phyloP scores from a whole-genome alignment of 2,329 filamentous ascomycete genomes.

The Hypoxylon sp. region DNA sequence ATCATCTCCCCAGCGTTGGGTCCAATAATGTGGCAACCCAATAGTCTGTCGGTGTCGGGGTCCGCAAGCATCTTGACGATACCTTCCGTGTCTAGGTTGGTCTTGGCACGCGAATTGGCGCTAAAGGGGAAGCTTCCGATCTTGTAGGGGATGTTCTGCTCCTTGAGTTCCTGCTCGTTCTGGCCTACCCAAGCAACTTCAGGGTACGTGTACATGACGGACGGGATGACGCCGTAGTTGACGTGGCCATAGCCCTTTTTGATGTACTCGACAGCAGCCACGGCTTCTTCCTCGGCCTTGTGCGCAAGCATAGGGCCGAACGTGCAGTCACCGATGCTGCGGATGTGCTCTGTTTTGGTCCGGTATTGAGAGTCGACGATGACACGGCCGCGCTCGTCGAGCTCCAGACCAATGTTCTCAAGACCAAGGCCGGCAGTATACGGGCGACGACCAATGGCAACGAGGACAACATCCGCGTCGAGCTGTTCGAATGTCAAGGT shows the following conservation, averaged over 20 bases:
- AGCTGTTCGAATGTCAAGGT: slow-evolving; percentile 64
- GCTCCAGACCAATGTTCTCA: slow-evolving; percentile 92
- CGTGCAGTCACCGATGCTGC: slow-evolving; percentile 93
- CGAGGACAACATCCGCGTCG: slow-evolving; percentile 93
- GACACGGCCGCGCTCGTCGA: slow-evolving; percentile 92
- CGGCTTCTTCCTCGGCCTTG: slow-evolving; percentile 98
- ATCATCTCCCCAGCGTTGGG: slow-evolving; percentile 99
- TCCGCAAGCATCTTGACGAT: slow-evolving; percentile 98
- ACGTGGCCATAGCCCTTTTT: slow-evolving; percentile 98
- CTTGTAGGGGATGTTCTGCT: slow-evolving; percentile 89
- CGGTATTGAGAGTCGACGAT: slow-evolving; percentile 99
- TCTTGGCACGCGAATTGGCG: slow-evolving; percentile 98
- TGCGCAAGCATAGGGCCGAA: slow-evolving; percentile 99
- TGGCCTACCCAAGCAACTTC: slow-evolving; percentile 99
- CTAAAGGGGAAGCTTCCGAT: slow-evolving; percentile 96
- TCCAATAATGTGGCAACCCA: slow-evolving; percentile 97
- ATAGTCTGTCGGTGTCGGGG: slow-evolving; percentile 93
- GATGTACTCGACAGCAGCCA: slow-evolving; percentile 95
- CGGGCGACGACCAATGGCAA: slow-evolving; percentile 94
- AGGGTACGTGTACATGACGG: slow-evolving; percentile 99
- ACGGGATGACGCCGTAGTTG: slow-evolving; percentile 98
- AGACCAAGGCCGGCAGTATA: slow-evolving; percentile 93
- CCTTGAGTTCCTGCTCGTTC: slow-evolving; percentile 96
- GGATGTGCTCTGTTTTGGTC: slow-evolving; percentile 97
- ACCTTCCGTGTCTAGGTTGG: slow-evolving; percentile 95